phyloP scores from a whole-genome alignment of 352 stramenopile genomes.

The Phytophthora colocasiae region DNA sequence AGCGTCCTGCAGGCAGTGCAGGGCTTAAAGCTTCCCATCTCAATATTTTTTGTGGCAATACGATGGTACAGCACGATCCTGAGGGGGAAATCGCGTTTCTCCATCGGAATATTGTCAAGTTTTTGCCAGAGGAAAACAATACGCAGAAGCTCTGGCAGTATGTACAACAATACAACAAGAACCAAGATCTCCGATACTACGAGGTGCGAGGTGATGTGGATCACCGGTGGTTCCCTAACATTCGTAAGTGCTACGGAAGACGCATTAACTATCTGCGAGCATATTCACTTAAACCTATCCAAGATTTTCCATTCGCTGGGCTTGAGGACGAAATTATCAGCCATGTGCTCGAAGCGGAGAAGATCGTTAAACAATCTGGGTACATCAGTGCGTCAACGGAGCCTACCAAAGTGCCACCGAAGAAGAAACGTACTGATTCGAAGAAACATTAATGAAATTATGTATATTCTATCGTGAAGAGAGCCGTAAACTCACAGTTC shows the following conservation, averaged over 20 bases:
- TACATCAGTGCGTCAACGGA: constrained; percentile 16
- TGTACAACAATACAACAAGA: constrained; percentile 59
- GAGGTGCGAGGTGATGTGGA: constrained; percentile 62
- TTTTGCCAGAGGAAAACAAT: constrained; percentile 43
- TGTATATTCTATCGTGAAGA: constrained; percentile 1
- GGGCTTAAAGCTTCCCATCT: constrained; percentile 46
- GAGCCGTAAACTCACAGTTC: constrained; percentile 40
- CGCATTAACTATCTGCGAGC: constrained; percentile 55
- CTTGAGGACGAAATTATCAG: constrained; percentile 57
- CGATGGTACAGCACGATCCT: constrained; percentile 74
- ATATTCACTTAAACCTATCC: constrained; percentile 61
- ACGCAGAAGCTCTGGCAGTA: constrained; percentile 50
- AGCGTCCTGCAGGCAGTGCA: constrained; percentile 50
- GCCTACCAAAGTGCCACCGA: constrained; percentile 7
- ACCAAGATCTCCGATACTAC: constrained; percentile 50
- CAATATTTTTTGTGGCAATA: constrained; percentile 72
- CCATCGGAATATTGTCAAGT: constrained; percentile 72
- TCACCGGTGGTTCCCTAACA: constrained; percentile 61
- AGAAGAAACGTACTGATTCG: constrained; percentile 17
- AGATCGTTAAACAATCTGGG: constrained; percentile 33
- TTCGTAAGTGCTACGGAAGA: constrained; percentile 67
- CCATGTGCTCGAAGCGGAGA: constrained; percentile 48
- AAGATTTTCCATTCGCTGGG: constrained; percentile 64
- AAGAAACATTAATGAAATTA: too few species aligned
- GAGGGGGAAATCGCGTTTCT: constrained; percentile 59